Evolutionary conservation across 2,329 filamentous ascomycete genomes (phyloP).

Genomic region (Curvularia sp.): DNA sequence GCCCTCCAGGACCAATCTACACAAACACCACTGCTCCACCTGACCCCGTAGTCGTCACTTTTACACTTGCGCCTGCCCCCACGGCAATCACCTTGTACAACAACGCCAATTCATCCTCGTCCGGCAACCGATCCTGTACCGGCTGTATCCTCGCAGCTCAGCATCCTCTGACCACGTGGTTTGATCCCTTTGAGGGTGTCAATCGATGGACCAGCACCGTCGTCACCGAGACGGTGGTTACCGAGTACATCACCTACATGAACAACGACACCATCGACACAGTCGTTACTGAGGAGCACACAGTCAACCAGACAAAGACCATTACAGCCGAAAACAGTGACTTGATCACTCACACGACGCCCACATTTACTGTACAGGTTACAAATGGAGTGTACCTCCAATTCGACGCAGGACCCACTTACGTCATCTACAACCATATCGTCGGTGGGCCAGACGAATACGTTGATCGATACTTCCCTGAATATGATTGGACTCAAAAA

Average conservation of each 20-base stretch:
- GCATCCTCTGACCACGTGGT: constrained; percentile 34
- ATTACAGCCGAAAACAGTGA: constrained; percentile 21
- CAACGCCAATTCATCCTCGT: background rate
- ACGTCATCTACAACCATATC: constrained; percentile 40
- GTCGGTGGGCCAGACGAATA: constrained; percentile 32
- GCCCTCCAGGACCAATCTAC: background rate
- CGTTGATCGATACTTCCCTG: constrained; percentile 8
- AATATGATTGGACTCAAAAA: constrained; percentile 1
- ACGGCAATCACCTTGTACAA: background rate
- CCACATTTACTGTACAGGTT: constrained; percentile 31
- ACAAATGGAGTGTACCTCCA: constrained; percentile 23
- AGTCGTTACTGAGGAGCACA: constrained; percentile 30
- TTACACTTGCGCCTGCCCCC: background rate
- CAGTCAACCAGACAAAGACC: constrained; percentile 39
- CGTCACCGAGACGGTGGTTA: constrained; percentile 38
- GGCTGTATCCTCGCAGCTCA: constrained; percentile 42
- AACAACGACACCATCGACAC: constrained; percentile 37
- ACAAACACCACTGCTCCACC: background rate
- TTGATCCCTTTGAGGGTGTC: constrained; percentile 4
- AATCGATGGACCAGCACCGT: constrained; percentile 32
- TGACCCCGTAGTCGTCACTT: background rate
- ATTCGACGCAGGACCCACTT: constrained; percentile 39
- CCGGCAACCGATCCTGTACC: constrained; percentile 28
- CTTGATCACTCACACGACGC: constrained; percentile 31
- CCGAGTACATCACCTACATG: constrained; percentile 35